Conservation (phyloP, 75 land plant species). For the Chamaecyparis obtusa region DNA sequence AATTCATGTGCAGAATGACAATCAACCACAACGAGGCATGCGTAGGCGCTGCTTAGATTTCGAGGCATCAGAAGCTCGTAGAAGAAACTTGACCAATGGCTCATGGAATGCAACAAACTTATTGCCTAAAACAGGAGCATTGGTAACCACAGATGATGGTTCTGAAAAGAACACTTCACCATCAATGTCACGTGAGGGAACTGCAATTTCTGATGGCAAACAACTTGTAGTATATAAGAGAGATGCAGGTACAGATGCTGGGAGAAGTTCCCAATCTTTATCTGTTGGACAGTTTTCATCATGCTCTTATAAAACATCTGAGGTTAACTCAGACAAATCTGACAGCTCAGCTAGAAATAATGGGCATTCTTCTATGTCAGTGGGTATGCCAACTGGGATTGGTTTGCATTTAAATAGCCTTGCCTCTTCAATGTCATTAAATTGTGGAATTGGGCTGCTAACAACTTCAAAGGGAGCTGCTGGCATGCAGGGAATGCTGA, state of each 20-base stretch:
- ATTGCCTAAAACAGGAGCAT: slow-evolving; percentile 1
- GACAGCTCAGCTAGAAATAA: slow-evolving; percentile 9
- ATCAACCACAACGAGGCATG: slow-evolving; percentile 36
- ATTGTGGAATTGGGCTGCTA: slow-evolving; percentile 29
- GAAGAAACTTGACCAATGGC: slow-evolving; percentile 25
- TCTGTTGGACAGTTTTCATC: slow-evolving; percentile 1
- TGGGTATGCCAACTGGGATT: slow-evolving; percentile 58
- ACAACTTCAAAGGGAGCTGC: slow-evolving; percentile 11
- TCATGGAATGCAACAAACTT: slow-evolving; percentile 16
- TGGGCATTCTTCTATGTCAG: slow-evolving; percentile 14
- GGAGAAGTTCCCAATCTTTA: not conserved
- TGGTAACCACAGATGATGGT: slow-evolving; percentile 11
- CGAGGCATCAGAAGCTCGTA: slow-evolving; percentile 47
- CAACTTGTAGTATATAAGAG: slow-evolving; percentile 20
- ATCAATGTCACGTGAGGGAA: slow-evolving; percentile 24
- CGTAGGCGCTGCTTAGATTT: slow-evolving; percentile 83
- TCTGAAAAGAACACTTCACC: slow-evolving; percentile 23
- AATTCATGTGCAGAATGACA: slow-evolving; percentile 15
- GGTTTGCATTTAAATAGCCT: slow-evolving; percentile 92
- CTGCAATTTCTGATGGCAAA: slow-evolving; percentile 19
- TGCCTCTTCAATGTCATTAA: slow-evolving; percentile 24
- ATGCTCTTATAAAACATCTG: not conserved
- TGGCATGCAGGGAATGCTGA: slow-evolving; percentile 3
- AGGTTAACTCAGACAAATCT: not conserved
- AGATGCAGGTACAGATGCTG: not conserved